Base-by-base conservation (phyloP, 495 filamentous ascomycete genomes). In the Aspergillus ellipticus region DNA sequence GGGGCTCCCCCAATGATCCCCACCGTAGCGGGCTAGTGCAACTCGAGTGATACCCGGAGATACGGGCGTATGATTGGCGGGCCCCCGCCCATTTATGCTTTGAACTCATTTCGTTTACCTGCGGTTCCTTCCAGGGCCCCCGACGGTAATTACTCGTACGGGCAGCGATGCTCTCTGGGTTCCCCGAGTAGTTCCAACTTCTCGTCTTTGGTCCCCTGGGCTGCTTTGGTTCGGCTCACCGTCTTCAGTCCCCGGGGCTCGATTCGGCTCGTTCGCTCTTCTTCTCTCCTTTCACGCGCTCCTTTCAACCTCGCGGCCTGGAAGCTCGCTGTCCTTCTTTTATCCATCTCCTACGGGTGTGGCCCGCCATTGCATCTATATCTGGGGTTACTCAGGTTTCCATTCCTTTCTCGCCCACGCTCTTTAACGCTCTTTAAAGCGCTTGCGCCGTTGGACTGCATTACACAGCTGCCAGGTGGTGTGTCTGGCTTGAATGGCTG, bases 281-380 rank as follows among this genome's bases (percentile, higher is more conserved):
- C 35, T 45, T 43, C 46, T 54, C 42, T 56, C 50, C 48, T 16
- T 51, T 29, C 16, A 26, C 20, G 31, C 47, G n/a, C 52, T 56
- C 51, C 19, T 35, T 54, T 31, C 48, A 37, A 26, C 29, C 54
- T 39, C 52, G 56, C 55, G 54, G 58, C 60, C 63, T 66, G 57
- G 67, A 58, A 66, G 64, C 60, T 69, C 60, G 72, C 69, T 67
- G 69, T 66, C 72, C 65, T 70, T 75, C 71, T 65, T 74, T 74
- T 68, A 64, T 63, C 37, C 2, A 39, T 29, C 31, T 60, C 43
- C 20, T 41, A 47, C 66, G 56, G 54, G 54, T 50, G 41, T 43
- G 31, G 29, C 45, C 60, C 60, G 57, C 53, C 53, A 46, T 20
- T 48, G 42, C 10, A 24, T 54, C 33, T 59, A 56, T 60, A 51